These are phyloP conservation scores for Phycomyces blakesleeanus DNA, from an alignment of 192 early-diverging fungal species.

Conservation along the genomic window DNA sequence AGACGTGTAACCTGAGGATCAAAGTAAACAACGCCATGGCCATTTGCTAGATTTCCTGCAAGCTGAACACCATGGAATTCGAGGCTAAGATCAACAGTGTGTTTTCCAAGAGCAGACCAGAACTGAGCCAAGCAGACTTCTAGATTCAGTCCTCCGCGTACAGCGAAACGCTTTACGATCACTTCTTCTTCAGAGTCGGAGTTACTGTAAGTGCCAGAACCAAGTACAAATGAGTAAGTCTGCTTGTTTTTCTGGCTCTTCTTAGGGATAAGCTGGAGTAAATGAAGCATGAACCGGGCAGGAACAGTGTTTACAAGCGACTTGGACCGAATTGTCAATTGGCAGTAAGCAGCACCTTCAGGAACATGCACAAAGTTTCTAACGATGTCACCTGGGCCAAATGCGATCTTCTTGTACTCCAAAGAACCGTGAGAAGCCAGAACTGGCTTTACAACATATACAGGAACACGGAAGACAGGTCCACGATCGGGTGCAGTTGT, in stretches of 20 bases:
- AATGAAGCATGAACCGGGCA: conserved; percentile 64
- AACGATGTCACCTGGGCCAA: conserved; percentile 72
- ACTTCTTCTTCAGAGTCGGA: conserved; percentile 57
- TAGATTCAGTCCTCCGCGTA: conserved; percentile 66
- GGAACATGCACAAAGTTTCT: conserved; percentile 85
- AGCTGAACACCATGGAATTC: conserved; percentile 78
- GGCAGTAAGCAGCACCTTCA: conserved; percentile 73
- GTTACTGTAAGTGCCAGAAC: conserved; percentile 58
- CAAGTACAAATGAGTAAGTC: conserved; percentile 51
- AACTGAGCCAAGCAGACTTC: conserved; percentile 85
- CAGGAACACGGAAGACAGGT: conserved; percentile 80
- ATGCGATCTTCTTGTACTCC: conserved; percentile 55
- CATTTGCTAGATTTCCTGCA: conserved; percentile 39
- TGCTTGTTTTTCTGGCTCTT: conserved; percentile 60
- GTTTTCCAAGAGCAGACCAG: conserved; percentile 77
- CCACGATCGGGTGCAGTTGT: conserved; percentile 65
- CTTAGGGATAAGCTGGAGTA: conserved; percentile 72
- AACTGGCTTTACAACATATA: conserved; percentile 83
- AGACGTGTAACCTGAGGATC: conserved; percentile 60
- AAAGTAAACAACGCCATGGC: conserved; percentile 36
- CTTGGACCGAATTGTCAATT: conserved; percentile 33
- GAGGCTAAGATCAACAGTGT: conserved; percentile 64
- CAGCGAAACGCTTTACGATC: conserved; percentile 49
- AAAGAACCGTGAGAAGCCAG: conserved; percentile 34
- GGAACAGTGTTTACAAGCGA: conserved; percentile 47